These are phyloP conservation scores for Mycena rosella DNA, from an alignment of 768 basidiomycete genomes.

Conservation along the genomic window DNA sequence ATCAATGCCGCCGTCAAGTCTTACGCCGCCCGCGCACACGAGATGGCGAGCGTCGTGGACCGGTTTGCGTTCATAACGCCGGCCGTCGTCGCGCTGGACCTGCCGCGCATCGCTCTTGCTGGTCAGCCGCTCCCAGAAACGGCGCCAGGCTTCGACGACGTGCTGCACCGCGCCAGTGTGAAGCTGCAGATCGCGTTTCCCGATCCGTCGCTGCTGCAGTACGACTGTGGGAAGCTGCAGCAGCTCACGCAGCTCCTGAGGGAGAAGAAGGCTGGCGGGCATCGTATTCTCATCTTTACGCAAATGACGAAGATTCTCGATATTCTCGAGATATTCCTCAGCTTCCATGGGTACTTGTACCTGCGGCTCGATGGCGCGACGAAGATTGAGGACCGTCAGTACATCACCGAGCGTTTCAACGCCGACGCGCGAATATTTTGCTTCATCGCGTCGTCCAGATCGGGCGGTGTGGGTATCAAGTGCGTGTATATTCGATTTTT, in stretches of 20 bases:
- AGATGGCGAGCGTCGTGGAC: constrained; percentile 67
- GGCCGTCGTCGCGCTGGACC: constrained; percentile 78
- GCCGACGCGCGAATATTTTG: constrained; percentile 83
- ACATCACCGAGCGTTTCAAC: constrained; percentile 90
- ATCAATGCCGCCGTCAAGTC: constrained; percentile 72
- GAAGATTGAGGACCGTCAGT: constrained; percentile 94
- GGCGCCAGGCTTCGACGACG: constrained; percentile 69
- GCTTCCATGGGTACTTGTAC: constrained; percentile 93
- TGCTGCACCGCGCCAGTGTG: constrained; percentile 80
- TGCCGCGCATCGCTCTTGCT: constrained; percentile 73
- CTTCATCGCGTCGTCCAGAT: constrained; percentile 88
- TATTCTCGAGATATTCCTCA: constrained; percentile 93
- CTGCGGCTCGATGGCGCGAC: constrained; percentile 95
- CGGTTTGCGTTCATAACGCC: constrained; percentile 88
- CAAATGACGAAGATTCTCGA: constrained; percentile 97
- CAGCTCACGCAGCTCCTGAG: constrained; percentile 83
- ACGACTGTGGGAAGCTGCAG: constrained; percentile 97
- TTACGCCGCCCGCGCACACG: constrained; percentile 67
- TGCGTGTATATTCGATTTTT: constrained; percentile 51
- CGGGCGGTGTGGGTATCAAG: constrained; percentile 96
- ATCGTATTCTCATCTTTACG: constrained; percentile 94
- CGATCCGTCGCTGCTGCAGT: constrained; percentile 89
- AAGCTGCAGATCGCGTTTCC: constrained; percentile 96
- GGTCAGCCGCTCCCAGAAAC: constrained; percentile 50
- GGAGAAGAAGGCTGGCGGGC: constrained; percentile 87